A percentile compares a stretch with the other conserved stretches of the same genome.
phyloP scores from a whole-genome alignment of 495 filamentous ascomycete species.

The Delitschia confertaspora region DNA sequence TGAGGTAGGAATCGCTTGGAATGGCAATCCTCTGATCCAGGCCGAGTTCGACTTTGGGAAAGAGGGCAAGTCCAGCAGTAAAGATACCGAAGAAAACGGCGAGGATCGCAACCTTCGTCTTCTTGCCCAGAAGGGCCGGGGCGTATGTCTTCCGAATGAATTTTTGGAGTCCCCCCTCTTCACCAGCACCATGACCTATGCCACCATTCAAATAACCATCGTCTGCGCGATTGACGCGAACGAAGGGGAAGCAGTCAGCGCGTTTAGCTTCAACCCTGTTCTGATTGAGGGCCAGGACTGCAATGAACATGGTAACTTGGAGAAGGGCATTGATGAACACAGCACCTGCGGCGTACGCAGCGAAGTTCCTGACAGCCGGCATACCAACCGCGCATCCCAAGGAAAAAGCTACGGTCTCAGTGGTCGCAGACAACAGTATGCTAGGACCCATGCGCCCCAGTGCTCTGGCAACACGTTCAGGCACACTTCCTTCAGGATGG shows the following conservation, averaged over 20 bases:
- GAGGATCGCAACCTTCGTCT: slow-evolving; percentile 65
- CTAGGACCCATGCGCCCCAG: slow-evolving; percentile 92
- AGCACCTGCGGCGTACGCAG: slow-evolving; percentile 88
- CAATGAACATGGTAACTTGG: slow-evolving; percentile 93
- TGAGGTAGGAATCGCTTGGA: slow-evolving; percentile 84
- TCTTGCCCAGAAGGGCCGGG: slow-evolving; percentile 66
- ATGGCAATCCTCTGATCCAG: slow-evolving; percentile 91
- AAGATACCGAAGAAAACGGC: slow-evolving; percentile 81
- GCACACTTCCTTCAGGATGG: slow-evolving; percentile 76
- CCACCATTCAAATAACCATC: slow-evolving; percentile 43
- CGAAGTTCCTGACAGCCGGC: slow-evolving; percentile 96
- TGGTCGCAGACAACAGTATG: slow-evolving; percentile 88
- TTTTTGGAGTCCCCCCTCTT: slow-evolving; percentile 69
- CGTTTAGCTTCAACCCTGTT: slow-evolving; percentile 71
- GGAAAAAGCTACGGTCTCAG: slow-evolving; percentile 86
- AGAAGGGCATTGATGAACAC: slow-evolving; percentile 93
- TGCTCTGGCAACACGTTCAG: slow-evolving; percentile 72
- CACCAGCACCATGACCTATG: slow-evolving; percentile 53
- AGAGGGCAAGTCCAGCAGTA: slow-evolving; percentile 68
- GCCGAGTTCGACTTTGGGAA: slow-evolving; percentile 77
- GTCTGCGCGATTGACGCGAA: slow-evolving; percentile 61
- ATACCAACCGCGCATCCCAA: slow-evolving; percentile 91
- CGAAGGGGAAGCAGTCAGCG: slow-evolving; percentile 89
- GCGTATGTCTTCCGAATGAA: slow-evolving; percentile 89
- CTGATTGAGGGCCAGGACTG: slow-evolving; percentile 85